Evolutionary conservation across 148 eudicot genomes (phyloP), one percentile per base, ranked within the genome.

Genomic region (Amaranthus hypochondriacus): DNA sequence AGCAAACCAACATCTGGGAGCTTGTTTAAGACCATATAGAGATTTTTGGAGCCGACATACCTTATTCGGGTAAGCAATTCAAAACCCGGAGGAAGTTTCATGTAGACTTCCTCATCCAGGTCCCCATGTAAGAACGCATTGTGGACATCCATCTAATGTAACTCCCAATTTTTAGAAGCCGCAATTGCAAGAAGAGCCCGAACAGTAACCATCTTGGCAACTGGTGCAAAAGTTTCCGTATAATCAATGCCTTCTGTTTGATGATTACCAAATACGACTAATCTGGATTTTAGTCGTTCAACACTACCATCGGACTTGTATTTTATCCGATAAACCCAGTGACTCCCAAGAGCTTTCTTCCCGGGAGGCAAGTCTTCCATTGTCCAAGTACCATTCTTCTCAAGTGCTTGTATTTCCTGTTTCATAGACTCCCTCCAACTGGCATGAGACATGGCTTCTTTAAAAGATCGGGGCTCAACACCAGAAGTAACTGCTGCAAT

Each of bases 371-470:
- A 42, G 44, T 62, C 66, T 39, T 62, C 66, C 47, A 62, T 4
- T 62, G 66, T 62, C 66, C 66, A 62, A 9, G 66, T 62, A 39
- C 66, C 66, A 62, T 62, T 62, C 12, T 21, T 9, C 47, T 62
- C 47, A 3, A 62, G 47, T 4, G 66, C 66, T 21, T 62, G 46
- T 21, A 62, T 62, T 28, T 62, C 66, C 58, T 55, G 58, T 55
- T 55, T 55, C 58, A 55, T 55, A 55, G 58, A 55, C 58, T 55
- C 58, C 58, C 58, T 55, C 58, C 58, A 55, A 55, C 58, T 14
- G 13, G 58, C 58, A 55, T 55, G 58, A 55, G 58, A 6, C 58
- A 55, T 55, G 8, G 58, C 58, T 55, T 55, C 58, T 55, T 55
- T 55, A 55, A 55, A 55, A 55, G 58, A 55, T 55, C 58, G 58